These are phyloP conservation scores for Xylariaceae sp. DNA, from an alignment of 2,329 filamentous ascomycete genomes.

Conservation along the genomic window DNA sequence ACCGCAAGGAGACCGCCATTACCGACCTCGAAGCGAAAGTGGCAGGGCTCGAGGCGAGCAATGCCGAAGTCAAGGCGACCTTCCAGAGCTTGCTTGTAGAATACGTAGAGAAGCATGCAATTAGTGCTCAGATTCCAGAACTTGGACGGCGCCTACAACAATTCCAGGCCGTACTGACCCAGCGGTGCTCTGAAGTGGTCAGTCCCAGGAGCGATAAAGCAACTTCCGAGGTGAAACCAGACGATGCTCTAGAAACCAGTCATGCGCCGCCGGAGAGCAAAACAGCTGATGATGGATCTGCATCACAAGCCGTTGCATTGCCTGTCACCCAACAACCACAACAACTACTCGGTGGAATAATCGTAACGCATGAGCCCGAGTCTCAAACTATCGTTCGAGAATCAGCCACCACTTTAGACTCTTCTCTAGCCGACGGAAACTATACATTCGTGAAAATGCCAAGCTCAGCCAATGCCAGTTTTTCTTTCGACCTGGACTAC, in stretches of 20 bases:
- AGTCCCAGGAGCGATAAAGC: slow-evolving; percentile 40
- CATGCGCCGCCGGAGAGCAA: neutral
- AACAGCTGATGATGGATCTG: neutral
- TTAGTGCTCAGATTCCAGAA: slow-evolving; percentile 62
- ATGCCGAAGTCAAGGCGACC: slow-evolving; percentile 75
- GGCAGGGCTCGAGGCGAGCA: slow-evolving; percentile 69
- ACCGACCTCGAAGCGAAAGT: slow-evolving; percentile 74
- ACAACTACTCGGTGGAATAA: slow-evolving; percentile 23
- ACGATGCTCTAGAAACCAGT: neutral
- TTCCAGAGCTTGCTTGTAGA: slow-evolving; percentile 71
- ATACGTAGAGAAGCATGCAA: slow-evolving; percentile 62
- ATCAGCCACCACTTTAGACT: neutral
- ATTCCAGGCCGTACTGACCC: slow-evolving; percentile 63
- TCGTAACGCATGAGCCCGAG: slow-evolving; percentile 29
- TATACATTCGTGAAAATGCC: slow-evolving; percentile 60
- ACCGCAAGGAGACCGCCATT: slow-evolving; percentile 84
- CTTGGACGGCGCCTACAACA: slow-evolving; percentile 65
- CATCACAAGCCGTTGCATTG: neutral
- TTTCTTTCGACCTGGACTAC: slow-evolving; percentile 45
- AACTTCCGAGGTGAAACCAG: slow-evolving; percentile 17
- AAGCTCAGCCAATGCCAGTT: slow-evolving; percentile 60
- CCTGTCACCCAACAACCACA: slow-evolving; percentile 17
- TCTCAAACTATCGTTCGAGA: neutral
- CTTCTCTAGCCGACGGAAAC: slow-evolving; percentile 30
- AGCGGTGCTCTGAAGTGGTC: slow-evolving; percentile 52